These are phyloP conservation scores for Eimeria tenella DNA, from an alignment of 169 alveolate genomes.

Conservation along the genomic window DNA sequence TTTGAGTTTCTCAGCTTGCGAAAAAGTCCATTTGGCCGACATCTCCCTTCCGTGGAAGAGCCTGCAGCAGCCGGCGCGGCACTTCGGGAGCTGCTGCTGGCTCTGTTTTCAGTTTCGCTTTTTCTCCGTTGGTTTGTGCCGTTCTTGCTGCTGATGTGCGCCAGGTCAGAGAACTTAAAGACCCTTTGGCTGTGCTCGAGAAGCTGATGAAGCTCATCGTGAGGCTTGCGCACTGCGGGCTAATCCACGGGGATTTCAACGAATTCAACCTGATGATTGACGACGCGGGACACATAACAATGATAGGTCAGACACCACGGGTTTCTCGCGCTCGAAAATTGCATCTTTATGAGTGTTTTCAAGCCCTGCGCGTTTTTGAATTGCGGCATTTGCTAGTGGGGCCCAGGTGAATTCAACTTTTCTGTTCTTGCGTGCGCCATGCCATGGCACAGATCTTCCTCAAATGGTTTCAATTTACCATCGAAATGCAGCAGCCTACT, in stretches of 20 bases:
- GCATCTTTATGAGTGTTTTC: background rate
- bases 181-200: slow-evolving; percentile 74
- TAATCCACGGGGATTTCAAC: slow-evolving; percentile 99
- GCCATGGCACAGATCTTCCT: slow-evolving; percentile 95
- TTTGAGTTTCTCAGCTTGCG: slow-evolving; percentile 88
- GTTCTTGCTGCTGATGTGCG: background rate
- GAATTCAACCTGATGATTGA: slow-evolving; percentile 97
- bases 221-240: slow-evolving; percentile 95
- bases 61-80: background rate
- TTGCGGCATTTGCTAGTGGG: background rate
- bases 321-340: background rate
- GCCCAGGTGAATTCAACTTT: no score
- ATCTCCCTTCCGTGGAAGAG: background rate
- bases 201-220: slow-evolving; percentile 88
- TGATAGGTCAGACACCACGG: slow-evolving; percentile 83
- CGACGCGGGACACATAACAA: slow-evolving; percentile 89
- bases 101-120: background rate
- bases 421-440: slow-evolving; percentile 62
- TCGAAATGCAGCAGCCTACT: slow-evolving; percentile 95
- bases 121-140: background rate
- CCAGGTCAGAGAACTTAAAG: slow-evolving; percentile 50
- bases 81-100: background rate
- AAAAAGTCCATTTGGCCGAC: slow-evolving; percentile 65
- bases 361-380: background rate
- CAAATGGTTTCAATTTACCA: slow-evolving; percentile 97